Evolutionary conservation across 371 early-diverging fungal genomes (phyloP).

Genomic region (Mortierella sp.): DNA sequence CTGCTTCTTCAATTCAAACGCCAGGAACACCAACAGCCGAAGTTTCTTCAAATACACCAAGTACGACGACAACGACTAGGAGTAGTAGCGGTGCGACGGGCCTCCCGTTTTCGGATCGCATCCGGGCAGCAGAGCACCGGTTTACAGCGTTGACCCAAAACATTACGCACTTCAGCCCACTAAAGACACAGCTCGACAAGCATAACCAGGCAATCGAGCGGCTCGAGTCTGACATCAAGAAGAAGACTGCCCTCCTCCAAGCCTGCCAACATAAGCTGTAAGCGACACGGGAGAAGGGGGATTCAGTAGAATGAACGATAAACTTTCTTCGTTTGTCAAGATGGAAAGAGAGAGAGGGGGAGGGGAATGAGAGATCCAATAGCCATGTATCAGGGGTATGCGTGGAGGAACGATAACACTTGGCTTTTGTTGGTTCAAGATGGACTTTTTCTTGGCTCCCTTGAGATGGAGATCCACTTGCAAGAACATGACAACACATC

Average conservation of each 20-base stretch:
- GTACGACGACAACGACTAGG: not conserved
- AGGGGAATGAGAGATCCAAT: not conserved
- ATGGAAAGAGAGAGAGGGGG: not conserved
- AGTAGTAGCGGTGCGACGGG: not conserved
- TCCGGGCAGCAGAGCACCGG: constrained; percentile 47
- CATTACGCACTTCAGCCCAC: constrained; percentile 56
- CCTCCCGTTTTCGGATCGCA: constrained; percentile 38
- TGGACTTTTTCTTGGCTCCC: too few species aligned
- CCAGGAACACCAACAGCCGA: not conserved
- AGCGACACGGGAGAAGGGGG: constrained; percentile 1
- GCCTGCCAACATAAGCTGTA: constrained; percentile 51
- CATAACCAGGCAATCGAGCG: constrained; percentile 50
- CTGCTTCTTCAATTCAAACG: not conserved
- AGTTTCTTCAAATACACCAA: not conserved
- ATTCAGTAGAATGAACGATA: not conserved
- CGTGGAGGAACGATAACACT: too few species aligned
- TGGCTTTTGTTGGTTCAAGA: too few species aligned
- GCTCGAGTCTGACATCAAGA: constrained; percentile 52
- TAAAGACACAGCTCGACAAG: constrained; percentile 48
- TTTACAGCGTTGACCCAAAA: constrained; percentile 56
- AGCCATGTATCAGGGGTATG: too few species aligned
- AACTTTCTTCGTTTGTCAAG: too few species aligned
- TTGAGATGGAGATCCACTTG: not conserved
- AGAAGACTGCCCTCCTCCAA: constrained; percentile 33
- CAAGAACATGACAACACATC: too few species aligned